Conservation (phyloP, 2,329 filamentous ascomycete genomes). For the Calonectria honghensis region DNA sequence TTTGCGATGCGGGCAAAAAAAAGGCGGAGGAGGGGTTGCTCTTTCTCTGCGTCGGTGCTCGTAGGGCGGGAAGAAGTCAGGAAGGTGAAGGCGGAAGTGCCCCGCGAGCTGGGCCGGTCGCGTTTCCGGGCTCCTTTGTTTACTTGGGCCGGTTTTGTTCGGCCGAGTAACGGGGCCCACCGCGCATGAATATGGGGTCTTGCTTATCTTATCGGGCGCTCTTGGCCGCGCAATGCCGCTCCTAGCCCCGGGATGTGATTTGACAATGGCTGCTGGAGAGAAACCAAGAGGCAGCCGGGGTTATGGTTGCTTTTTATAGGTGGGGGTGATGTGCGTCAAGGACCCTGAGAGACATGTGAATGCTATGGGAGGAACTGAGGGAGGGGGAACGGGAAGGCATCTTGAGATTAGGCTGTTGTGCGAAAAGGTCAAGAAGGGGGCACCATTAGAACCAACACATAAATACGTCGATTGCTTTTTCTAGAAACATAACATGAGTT, state of each 20-base stretch:
- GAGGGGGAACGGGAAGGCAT: background rate
- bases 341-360: background rate
- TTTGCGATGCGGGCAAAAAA: background rate
- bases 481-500: background rate
- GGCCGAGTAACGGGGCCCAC: conserved; percentile 8
- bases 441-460: background rate
- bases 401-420: background rate
- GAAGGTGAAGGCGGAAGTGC: conserved; percentile 5
- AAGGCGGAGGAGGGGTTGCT: background rate
- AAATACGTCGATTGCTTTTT: background rate
- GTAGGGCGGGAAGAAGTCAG: background rate
- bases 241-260: conserved; percentile 10
- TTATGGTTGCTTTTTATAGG: conserved; percentile 1
- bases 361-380: background rate
- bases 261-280: conserved; percentile 10
- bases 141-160: conserved; percentile 27
- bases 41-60: background rate
- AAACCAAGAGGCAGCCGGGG: background rate
- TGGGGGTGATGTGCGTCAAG: background rate
- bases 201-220: conserved; percentile 26
- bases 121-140: conserved; percentile 32
- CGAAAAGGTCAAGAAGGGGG: background rate
- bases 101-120: conserved; percentile 4
- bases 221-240: conserved; percentile 6
- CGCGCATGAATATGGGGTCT: no score